These are phyloP conservation scores for Debaryomyces maramus DNA, from an alignment of 805 yeast species.

Conservation along the genomic window DNA sequence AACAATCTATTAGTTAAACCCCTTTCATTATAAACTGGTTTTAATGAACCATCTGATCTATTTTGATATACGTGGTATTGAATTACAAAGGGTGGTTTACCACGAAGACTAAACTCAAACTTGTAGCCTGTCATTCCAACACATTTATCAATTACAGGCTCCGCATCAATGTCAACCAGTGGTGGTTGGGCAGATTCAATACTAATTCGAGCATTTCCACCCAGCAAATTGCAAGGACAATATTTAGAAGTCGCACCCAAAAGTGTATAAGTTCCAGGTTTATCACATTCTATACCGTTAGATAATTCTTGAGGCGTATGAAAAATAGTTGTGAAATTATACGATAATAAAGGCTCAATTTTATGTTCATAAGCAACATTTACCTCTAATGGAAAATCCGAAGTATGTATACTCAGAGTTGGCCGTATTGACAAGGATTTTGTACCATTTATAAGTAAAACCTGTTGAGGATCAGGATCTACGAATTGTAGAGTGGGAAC, in stretches of 20 bases:
- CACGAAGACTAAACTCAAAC: constrained; percentile 69
- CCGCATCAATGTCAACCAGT: constrained; percentile 42
- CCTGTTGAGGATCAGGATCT: constrained; percentile 19
- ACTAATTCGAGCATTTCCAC: constrained; percentile 16
- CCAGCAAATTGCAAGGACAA: constrained; percentile 67
- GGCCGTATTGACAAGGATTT: constrained; percentile 9
- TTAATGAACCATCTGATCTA: constrained; percentile 28
- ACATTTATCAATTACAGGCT: constrained; percentile 78
- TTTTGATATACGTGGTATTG: constrained; percentile 59
- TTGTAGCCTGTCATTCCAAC: constrained; percentile 85
- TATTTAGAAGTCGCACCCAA: constrained; percentile 52
- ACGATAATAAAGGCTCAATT: constrained; percentile 18
- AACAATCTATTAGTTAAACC: constrained; percentile 30
- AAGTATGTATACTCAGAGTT: constrained; percentile 16
- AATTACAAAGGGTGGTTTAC: constrained; percentile 80
- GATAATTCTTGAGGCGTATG: constrained; percentile 23
- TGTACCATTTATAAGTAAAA: constrained; percentile 24
- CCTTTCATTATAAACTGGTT: constrained; percentile 31
- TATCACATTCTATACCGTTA: constrained; percentile 37
- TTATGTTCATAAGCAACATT: constrained; percentile 28
- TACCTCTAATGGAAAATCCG: constrained; percentile 52
- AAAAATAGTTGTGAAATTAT: constrained; percentile 25
- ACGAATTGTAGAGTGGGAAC: constrained; percentile 24
- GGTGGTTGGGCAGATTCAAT: constrained; percentile 39
- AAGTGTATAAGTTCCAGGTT: constrained; percentile 69